Evolutionary conservation across 495 filamentous ascomycete species (phyloP).

Genomic region (Aspergillus leporis): DNA sequence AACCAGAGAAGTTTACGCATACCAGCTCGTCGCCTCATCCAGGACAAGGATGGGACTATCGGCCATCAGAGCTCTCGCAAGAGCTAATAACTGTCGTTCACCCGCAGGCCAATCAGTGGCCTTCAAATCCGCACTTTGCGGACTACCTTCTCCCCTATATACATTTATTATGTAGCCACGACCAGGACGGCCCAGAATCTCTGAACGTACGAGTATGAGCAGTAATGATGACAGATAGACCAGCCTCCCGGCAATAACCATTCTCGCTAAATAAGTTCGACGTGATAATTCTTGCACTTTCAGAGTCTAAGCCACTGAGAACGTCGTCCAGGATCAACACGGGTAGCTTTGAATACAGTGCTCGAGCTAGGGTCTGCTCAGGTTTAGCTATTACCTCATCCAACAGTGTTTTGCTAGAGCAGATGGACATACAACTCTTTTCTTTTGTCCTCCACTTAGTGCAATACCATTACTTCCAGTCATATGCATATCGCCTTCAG

Average conservation of each 20-base stretch:
- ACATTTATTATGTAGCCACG: too few species aligned
- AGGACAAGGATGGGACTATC: slow-evolving; percentile 20
- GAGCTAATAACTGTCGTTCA: slow-evolving; percentile 23
- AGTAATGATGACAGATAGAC: too few species aligned
- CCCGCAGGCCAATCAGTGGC: slow-evolving; percentile 22
- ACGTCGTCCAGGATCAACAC: slow-evolving; percentile 41
- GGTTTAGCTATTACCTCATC: not conserved
- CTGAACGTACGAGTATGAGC: too few species aligned
- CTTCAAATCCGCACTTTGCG: slow-evolving; percentile 13
- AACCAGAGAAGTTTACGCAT: slow-evolving; percentile 11
- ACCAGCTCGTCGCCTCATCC: slow-evolving; percentile 34
- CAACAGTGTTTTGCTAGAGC: not conserved
- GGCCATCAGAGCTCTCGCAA: slow-evolving; percentile 23
- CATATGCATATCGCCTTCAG: slow-evolving; percentile 69
- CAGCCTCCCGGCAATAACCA: slow-evolving; percentile 14
- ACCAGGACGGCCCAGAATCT: too few species aligned
- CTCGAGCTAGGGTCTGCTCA: slow-evolving; percentile 26
- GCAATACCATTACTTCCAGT: slow-evolving; percentile 82
- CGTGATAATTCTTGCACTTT: slow-evolving; percentile 1
- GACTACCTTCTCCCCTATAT: too few species aligned
- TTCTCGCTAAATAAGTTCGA: slow-evolving; percentile 10
- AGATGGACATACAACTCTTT: slow-evolving; percentile 8
- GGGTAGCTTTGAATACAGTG: slow-evolving; percentile 20
- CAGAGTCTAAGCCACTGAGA: slow-evolving; percentile 33
- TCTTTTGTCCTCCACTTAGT: slow-evolving; percentile 49